Conservation (phyloP, 768 basidiomycete genomes). For the Sarcodon sp. region DNA sequence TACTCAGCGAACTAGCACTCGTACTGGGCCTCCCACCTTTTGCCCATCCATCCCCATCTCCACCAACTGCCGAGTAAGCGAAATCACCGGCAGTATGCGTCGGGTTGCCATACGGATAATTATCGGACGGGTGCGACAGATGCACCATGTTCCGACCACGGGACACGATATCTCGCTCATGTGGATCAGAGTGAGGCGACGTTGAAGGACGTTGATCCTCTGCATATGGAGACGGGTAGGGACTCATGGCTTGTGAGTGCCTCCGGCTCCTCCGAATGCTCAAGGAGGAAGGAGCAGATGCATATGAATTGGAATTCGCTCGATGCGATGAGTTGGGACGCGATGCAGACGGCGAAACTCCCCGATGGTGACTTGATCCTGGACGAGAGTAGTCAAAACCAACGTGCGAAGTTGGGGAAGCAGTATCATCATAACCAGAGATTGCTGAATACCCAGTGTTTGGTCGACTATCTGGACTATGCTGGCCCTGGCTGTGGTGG, state of each 20-base stretch:
- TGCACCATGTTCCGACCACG: constrained; percentile 72
- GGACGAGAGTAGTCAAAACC: constrained; percentile 52
- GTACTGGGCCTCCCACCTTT: constrained; percentile 22
- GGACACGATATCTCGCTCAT: constrained; percentile 39
- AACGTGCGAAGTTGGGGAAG: constrained; percentile 25
- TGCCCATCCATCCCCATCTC: constrained; percentile 14
- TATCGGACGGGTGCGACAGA: constrained; percentile 36
- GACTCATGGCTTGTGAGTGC: constrained; percentile 80
- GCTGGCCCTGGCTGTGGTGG: constrained; percentile 52
- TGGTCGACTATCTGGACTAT: constrained; percentile 79
- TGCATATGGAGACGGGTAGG: constrained; percentile 77
- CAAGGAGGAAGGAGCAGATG: constrained; percentile 27
- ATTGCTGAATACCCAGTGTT: constrained; percentile 81
- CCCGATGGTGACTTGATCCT: constrained; percentile 52
- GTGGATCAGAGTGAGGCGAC: constrained; percentile 43
- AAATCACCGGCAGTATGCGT: constrained; percentile 51
- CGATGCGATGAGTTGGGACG: constrained; percentile 60
- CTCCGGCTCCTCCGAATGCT: constrained; percentile 64
- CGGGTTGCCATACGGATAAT: constrained; percentile 52
- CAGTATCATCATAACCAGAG: constrained; percentile 56
- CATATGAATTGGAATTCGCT: constrained; percentile 26
- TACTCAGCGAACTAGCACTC: constrained; percentile 37
- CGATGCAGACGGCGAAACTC: constrained; percentile 46
- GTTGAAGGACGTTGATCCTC: constrained; percentile 58
- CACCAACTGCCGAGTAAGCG: constrained; percentile 59